phyloP scores from a whole-genome alignment of 2,329 filamentous ascomycete species.

The Alternaria triticina region DNA sequence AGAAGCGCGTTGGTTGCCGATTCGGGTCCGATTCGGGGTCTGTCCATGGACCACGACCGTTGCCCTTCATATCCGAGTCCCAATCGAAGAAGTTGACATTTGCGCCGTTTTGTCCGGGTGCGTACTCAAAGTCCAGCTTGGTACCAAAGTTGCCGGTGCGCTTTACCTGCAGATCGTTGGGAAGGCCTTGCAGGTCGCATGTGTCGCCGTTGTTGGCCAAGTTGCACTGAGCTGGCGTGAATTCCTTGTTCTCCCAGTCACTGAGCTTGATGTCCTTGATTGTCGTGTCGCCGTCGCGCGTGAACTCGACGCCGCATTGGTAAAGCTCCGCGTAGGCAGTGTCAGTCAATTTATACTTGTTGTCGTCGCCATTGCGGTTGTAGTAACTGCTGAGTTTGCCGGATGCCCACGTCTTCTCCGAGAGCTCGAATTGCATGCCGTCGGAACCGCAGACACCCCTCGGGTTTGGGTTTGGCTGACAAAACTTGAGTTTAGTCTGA shows the following conservation, averaged over 20 bases:
- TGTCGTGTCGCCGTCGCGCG: conserved; percentile 2
- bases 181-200: conserved; percentile 5
- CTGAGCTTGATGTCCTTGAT: conserved; percentile 2
- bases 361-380: conserved; percentile 5
- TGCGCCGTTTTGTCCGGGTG: neutral
- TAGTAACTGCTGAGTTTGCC: conserved; percentile 16
- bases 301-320: conserved; percentile 16
- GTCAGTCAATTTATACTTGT: conserved; percentile 9
- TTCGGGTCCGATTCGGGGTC: neutral
- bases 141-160: conserved; percentile 8
- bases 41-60: conserved; percentile 11
- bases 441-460: conserved; percentile 7
- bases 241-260: conserved; percentile 5
- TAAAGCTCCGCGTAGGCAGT: conserved; percentile 9
- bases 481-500: conserved; percentile 10
- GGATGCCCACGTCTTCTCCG: neutral
- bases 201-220: conserved; percentile 5
- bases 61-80: conserved; percentile 11
- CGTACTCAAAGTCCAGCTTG: conserved; percentile 10
- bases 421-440: conserved; percentile 11
- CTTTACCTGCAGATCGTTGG: conserved; percentile 9
- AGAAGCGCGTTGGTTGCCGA: neutral
- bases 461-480: conserved; percentile 1
- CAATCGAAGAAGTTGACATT: conserved; percentile 7
- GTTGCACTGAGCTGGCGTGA: neutral